Evolutionary conservation across 257 asterid genomes (phyloP).

Genomic region (Perilla frutescens): DNA sequence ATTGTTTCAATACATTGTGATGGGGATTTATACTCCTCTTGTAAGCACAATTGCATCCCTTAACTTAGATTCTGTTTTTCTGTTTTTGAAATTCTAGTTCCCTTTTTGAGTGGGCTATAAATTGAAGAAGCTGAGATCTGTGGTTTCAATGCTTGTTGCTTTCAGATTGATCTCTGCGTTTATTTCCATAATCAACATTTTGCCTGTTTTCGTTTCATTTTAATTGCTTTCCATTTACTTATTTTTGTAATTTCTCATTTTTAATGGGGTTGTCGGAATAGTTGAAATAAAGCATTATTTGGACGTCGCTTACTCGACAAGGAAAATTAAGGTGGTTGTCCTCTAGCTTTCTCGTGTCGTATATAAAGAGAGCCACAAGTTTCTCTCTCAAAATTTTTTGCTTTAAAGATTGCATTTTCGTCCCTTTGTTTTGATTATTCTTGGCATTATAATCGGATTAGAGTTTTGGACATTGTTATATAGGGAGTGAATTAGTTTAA

Average conservation of each 20-base stretch:
- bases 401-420: slow-evolving; percentile 34
- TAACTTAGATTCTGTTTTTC: slow-evolving; percentile 16
- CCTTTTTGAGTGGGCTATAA: slow-evolving; percentile 25
- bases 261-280: slow-evolving; percentile 23
- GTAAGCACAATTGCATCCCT: slow-evolving; percentile 55
- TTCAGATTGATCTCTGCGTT: slow-evolving; percentile 43
- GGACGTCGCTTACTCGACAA: slow-evolving; percentile 37
- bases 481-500: slow-evolving; percentile 18
- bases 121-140: slow-evolving; percentile 55
- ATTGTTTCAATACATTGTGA: slow-evolving; percentile 74
- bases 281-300: slow-evolving; percentile 26
- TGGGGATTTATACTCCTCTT: slow-evolving; percentile 98
- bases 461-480: not conserved
- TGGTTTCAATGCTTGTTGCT: slow-evolving; percentile 39
- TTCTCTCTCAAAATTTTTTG: slow-evolving; percentile 33
- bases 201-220: slow-evolving; percentile 21
- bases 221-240: slow-evolving; percentile 32
- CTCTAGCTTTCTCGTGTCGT: slow-evolving; percentile 40
- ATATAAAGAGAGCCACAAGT: slow-evolving; percentile 41
- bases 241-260: slow-evolving; percentile 13
- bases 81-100: slow-evolving; percentile 6
- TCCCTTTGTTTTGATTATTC: slow-evolving; percentile 34
- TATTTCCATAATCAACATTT: slow-evolving; percentile 29
- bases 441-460: slow-evolving; percentile 30
- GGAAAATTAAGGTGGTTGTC: slow-evolving; percentile 41